A percentile compares a stretch with the other conserved stretches of the same genome.
phyloP scores from a whole-genome alignment of 2,329 filamentous ascomycete species.

The Arthrobotrys musiformis region DNA sequence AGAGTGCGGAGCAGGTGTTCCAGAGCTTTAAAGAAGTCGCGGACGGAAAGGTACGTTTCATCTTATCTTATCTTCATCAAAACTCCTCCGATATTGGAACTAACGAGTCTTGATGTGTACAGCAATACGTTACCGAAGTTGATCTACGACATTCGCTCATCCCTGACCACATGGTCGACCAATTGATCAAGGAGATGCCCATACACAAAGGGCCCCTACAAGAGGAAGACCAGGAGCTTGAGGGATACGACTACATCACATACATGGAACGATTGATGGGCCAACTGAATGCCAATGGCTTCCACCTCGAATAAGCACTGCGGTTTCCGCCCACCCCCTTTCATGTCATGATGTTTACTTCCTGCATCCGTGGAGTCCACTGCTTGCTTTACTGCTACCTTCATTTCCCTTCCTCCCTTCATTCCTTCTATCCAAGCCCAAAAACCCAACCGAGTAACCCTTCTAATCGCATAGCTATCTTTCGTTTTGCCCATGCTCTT shows the following conservation, averaged over 20 bases:
- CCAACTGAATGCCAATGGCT: slow-evolving; percentile 28
- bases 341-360: slow-evolving; percentile 59
- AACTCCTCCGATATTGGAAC: not conserved
- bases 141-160: slow-evolving; percentile 94
- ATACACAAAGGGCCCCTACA: slow-evolving; percentile 76
- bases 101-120: slow-evolving; percentile 13
- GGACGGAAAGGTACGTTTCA: slow-evolving; percentile 81
- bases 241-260: slow-evolving; percentile 84
- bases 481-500: not conserved
- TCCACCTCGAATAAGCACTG: slow-evolving; percentile 61
- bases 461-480: slow-evolving; percentile 11
- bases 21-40: slow-evolving; percentile 97
- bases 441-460: not conserved
- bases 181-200: slow-evolving; percentile 88
- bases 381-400: not conserved
- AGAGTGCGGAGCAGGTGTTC: slow-evolving; percentile 97
- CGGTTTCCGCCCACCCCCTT: slow-evolving; percentile 67
- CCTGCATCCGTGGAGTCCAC: slow-evolving; percentile 16
- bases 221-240: slow-evolving; percentile 82
- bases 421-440: not conserved
- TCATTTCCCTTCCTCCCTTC: not conserved
- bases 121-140: slow-evolving; percentile 96
- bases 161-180: slow-evolving; percentile 95
- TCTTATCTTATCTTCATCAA: slow-evolving; percentile 7
- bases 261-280: slow-evolving; percentile 92